Conservation (phyloP, 148 eudicot species). For the Simmondsia chinensis region DNA sequence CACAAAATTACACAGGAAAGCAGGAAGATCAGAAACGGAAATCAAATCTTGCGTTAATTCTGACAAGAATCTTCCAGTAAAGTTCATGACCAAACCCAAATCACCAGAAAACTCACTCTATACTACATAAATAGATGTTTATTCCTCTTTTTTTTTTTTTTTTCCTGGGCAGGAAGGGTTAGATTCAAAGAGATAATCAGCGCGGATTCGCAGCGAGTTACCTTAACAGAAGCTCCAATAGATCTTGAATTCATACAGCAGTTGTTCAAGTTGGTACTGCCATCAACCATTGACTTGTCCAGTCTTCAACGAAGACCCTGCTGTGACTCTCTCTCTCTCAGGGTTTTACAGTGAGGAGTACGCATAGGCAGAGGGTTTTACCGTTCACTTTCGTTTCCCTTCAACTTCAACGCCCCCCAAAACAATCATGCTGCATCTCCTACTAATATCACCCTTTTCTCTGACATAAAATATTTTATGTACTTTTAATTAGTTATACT, state of each 20-base stretch:
- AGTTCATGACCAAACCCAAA: constrained; percentile 16
- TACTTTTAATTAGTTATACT: no score
- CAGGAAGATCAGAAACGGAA: constrained; percentile 5
- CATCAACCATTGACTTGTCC: constrained; percentile 18
- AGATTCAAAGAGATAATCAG: background rate
- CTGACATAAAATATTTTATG: no score
- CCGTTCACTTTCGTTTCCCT: no score
- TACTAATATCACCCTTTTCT: no score
- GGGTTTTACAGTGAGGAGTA: no score
- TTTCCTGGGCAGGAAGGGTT: background rate
- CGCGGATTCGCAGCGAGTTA: constrained; percentile 12
- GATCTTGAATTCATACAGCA: constrained; percentile 15
- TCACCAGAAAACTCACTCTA: background rate
- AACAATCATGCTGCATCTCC: no score
- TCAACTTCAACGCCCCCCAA: no score
- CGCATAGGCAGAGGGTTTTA: no score
- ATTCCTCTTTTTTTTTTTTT: background rate
- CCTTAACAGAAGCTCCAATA: no score
- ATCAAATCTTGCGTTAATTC: constrained; percentile 2
- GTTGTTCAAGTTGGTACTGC: constrained; percentile 3
- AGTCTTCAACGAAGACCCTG: no score
- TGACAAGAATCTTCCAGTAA: constrained; percentile 3
- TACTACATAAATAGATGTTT: background rate
- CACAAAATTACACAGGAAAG: constrained; percentile 6
- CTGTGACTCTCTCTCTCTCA: no score